Percentiles rank a stretch among this genome's conserved stretches.
Evolutionary conservation across 208 protist genomes (phyloP).

Genomic region (Trypanosoma boissoni): DNA sequence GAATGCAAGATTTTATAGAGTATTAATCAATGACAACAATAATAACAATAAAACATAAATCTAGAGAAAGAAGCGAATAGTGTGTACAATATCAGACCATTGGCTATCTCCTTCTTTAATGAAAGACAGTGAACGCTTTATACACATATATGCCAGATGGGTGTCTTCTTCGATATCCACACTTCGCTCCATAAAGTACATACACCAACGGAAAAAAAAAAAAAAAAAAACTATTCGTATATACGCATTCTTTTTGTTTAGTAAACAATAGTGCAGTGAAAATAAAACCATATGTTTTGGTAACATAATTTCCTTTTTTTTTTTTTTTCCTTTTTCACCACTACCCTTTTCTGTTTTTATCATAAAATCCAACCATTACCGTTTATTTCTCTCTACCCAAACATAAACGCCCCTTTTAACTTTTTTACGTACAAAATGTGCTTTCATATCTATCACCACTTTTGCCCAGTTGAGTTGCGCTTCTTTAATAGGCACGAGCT

Average conservation of each 20-base stretch:
- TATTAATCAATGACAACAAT: no score
- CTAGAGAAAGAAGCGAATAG: no score
- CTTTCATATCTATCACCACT: conserved; percentile 6
- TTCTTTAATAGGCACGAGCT: background rate
- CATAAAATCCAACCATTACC: background rate
- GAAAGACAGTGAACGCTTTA: no score
- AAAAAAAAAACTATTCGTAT: background rate
- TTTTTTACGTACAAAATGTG: background rate
- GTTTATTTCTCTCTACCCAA: background rate
- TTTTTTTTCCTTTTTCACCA: conserved; percentile 1
- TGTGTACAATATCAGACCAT: no score
- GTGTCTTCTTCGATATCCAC: no score
- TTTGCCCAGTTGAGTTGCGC: conserved; percentile 4
- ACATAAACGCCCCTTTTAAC: conserved; percentile 3
- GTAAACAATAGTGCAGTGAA: conserved; percentile 4
- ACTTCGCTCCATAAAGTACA: background rate
- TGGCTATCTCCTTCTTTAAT: no score
- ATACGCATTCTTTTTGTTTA: conserved; percentile 9
- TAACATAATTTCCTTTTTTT: conserved; percentile 1
- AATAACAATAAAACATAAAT: no score
- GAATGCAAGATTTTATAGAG: no score
- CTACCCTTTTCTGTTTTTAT: background rate
- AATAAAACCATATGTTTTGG: conserved; percentile 11
- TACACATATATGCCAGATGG: no score
- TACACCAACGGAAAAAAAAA: background rate